Base-by-base conservation (phyloP, 345 rosid species). In the Acer negundo region DNA sequence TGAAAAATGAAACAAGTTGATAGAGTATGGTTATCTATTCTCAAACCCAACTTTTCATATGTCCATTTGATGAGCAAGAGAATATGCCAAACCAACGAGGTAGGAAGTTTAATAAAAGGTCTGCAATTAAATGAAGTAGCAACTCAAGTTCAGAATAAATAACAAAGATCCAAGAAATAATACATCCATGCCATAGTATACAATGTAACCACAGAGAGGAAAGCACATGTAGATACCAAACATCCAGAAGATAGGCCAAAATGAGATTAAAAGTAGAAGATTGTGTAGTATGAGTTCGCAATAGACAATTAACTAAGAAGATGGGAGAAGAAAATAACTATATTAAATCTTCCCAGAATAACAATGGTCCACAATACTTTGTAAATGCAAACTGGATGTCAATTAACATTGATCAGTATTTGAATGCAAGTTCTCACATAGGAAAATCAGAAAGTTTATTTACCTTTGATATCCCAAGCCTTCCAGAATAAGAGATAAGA, bases 401-500 rank as follows among this genome's bases (percentile, higher is more conserved):
- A 62, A 38, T 77, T 35, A 5, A 65, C 42, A 40, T 47, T 63
- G n/a, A 58, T 16, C 56, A 67, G 47, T 69, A 40, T 46, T 80
- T 47, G 58, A 61, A 79, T 72, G 42, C 73, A 63, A 63, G 22
- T 42, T 51, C 71, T 69, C 62, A 28, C 61, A 47, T 56, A 63
- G 51, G 49, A 69, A 38, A 75, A 72, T 38, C 62, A 53, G 40
- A 55, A 55, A 26, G 76, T 74, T 69, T 35, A 75, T 61, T 68
- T 84, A 96, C 99, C 99, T 90, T 80, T 87, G 90, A 85, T 91
- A 94, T 68, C 94, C 92, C 87, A 96, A 73, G 82, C 95, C 94
- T 84, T 86, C 92, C 74, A 91, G 80, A 63, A 94, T 75, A 66
- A 79, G 77, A 64, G 94, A 88, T 11, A 90, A 86, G 82, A 94